These are phyloP conservation scores for Poa pratensis DNA, from an alignment of 176 grass and related monocot species.

Conservation along the genomic window DNA sequence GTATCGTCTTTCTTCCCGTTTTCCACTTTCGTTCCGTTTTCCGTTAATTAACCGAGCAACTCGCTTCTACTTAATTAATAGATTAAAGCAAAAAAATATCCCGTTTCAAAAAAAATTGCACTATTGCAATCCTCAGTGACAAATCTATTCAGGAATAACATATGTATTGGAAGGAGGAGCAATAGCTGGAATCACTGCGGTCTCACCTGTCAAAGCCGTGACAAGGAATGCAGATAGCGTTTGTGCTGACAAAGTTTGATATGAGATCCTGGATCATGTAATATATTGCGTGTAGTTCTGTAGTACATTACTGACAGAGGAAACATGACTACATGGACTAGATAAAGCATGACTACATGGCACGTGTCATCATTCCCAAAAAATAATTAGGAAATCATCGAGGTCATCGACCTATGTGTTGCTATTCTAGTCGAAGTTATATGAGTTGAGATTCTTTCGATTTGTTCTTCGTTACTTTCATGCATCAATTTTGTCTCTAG, in stretches of 20 bases:
- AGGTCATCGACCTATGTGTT: not conserved
- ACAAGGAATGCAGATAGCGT: too few species aligned
- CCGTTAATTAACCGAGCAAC: too few species aligned
- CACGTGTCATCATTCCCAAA: not conserved
- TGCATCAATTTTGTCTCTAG: slow-evolving; percentile 23
- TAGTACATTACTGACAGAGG: not conserved
- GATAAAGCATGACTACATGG: not conserved
- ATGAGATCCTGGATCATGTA: not conserved
- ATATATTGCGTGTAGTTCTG: not conserved
- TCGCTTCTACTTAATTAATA: too few species aligned
- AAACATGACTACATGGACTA: not conserved
- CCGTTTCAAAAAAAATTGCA: too few species aligned
- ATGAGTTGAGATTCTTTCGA: slow-evolving; percentile 1
- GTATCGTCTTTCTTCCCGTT: too few species aligned
- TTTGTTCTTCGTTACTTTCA: not conserved
- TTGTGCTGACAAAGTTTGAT: not conserved
- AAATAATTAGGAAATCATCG: not conserved
- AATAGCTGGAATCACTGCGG: too few species aligned
- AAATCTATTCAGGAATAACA: too few species aligned
- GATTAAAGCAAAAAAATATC: too few species aligned
- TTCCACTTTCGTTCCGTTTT: too few species aligned
- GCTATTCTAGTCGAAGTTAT: not conserved
- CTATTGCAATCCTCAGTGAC: too few species aligned
- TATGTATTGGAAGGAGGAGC: too few species aligned
- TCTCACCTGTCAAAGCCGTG: too few species aligned